Evolutionary conservation across 169 alveolate genomes (phyloP).

Genomic region (Plasmodium vinckei): DNA sequence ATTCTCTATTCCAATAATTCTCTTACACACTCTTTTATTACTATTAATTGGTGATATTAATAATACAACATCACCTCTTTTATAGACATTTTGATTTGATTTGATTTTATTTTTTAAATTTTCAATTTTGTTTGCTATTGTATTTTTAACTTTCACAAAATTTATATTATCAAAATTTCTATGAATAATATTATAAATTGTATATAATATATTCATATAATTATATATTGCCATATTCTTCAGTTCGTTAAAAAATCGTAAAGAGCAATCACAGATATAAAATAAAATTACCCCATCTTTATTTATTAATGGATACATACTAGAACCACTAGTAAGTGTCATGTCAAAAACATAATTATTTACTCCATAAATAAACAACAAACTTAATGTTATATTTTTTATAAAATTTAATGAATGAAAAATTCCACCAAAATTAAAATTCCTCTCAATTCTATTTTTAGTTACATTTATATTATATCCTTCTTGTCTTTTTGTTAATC

Average conservation of each 20-base stretch:
- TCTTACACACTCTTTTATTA: conserved; percentile 74
- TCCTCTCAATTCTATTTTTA: conserved; percentile 3
- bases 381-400: conserved; percentile 46
- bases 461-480: neutral
- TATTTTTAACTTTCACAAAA: conserved; percentile 7
- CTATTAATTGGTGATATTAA: conserved; percentile 69
- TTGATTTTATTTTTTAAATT: conserved; percentile 9
- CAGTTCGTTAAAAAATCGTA: conserved; percentile 24
- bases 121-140: conserved; percentile 12
- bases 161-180: conserved; percentile 3
- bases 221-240: conserved; percentile 12
- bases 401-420: conserved; percentile 33
- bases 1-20: conserved; percentile 72
- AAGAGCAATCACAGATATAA: conserved; percentile 58
- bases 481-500: conserved; percentile 11
- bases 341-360: conserved; percentile 70
- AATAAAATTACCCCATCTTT: conserved; percentile 74
- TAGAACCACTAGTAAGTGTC: conserved; percentile 78
- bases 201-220: conserved; percentile 20
- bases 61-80: conserved; percentile 69
- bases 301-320: conserved; percentile 75
- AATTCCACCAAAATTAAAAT: conserved; percentile 22
- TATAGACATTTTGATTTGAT: conserved; percentile 26
- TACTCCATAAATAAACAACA: conserved; percentile 45
- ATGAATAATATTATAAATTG: conserved; percentile 5